Percentiles rank a stretch among this genome's conserved stretches.
Evolutionary conservation across 768 basidiomycete species (phyloP).

Genomic region (Suillus subaureus): DNA sequence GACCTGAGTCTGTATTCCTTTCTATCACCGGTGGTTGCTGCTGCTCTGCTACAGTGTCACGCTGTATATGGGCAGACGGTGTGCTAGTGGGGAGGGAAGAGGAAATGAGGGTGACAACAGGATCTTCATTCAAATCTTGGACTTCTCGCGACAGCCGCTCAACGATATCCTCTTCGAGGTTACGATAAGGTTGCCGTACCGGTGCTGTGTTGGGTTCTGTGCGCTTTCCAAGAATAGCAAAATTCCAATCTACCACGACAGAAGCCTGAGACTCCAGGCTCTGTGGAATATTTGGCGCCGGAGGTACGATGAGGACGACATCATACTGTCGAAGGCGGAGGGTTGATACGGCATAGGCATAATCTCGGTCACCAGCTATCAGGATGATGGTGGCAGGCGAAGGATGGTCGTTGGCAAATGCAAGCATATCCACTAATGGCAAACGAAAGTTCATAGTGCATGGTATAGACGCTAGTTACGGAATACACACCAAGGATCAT

Average conservation of each 20-base stretch:
- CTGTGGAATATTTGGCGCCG: constrained; percentile 37
- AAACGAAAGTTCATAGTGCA: constrained; percentile 6
- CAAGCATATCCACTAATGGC: constrained; percentile 67
- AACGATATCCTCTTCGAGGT: constrained; percentile 25
- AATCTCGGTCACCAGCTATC: constrained; percentile 71
- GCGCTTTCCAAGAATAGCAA: constrained; percentile 38
- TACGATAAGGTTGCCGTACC: constrained; percentile 28
- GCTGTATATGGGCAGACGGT: constrained; percentile 11
- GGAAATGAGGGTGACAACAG: constrained; percentile 4
- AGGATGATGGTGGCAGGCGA: constrained; percentile 57
- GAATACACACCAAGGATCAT: constrained; percentile 45
- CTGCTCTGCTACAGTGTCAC: constrained; percentile 21
- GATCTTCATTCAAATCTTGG: constrained; percentile 18
- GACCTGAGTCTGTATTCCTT: background rate
- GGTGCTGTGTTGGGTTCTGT: constrained; percentile 16
- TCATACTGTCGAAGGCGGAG: constrained; percentile 56
- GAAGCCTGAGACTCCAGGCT: constrained; percentile 60
- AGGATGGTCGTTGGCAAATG: constrained; percentile 62
- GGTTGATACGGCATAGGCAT: constrained; percentile 60
- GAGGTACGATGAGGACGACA: constrained; percentile 52
- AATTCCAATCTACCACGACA: constrained; percentile 51
- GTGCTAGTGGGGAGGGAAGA: constrained; percentile 7
- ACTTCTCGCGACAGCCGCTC: constrained; percentile 25
- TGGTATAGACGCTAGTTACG: constrained; percentile 1
- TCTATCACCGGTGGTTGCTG: constrained; percentile 20